Conservation (phyloP, 2,329 filamentous ascomycete species). For the Claviceps purpurea region DNA sequence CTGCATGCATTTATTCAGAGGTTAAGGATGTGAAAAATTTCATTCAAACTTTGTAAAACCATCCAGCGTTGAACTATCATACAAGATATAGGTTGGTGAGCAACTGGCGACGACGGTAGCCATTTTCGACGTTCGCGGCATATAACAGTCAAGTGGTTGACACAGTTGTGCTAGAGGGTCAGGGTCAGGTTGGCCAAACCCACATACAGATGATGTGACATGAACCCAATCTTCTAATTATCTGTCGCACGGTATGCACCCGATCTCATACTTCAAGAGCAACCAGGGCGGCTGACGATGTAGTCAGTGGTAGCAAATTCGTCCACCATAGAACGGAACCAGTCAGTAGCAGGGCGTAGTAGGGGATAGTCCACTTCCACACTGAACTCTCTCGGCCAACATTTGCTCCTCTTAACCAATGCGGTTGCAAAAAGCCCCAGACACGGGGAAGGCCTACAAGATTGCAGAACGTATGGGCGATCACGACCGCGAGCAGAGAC, state of each 20-base stretch:
- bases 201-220: too few species aligned
- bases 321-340: slow-evolving; percentile 62
- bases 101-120: too few species aligned
- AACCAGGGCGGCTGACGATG: slow-evolving; percentile 23
- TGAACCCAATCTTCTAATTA: neutral
- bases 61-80: too few species aligned
- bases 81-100: too few species aligned
- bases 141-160: too few species aligned
- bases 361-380: slow-evolving; percentile 55
- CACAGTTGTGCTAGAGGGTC: too few species aligned
- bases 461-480: slow-evolving; percentile 84
- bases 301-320: slow-evolving; percentile 59
- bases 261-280: slow-evolving; percentile 10
- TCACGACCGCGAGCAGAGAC: slow-evolving; percentile 60
- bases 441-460: slow-evolving; percentile 77
- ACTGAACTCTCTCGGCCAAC: slow-evolving; percentile 11
- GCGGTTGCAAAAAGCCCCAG: slow-evolving; percentile 60
- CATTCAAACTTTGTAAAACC: too few species aligned
- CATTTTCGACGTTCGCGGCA: too few species aligned
- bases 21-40: too few species aligned
- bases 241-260: neutral
- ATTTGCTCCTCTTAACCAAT: slow-evolving; percentile 21
- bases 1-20: too few species aligned
- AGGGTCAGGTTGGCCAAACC: too few species aligned
- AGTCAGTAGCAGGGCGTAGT: slow-evolving; percentile 62